A percentile compares a stretch with the other conserved stretches of the same genome.
phyloP scores from a whole-genome alignment of 768 basidiomycete species.

The Mycena epipterygia region DNA sequence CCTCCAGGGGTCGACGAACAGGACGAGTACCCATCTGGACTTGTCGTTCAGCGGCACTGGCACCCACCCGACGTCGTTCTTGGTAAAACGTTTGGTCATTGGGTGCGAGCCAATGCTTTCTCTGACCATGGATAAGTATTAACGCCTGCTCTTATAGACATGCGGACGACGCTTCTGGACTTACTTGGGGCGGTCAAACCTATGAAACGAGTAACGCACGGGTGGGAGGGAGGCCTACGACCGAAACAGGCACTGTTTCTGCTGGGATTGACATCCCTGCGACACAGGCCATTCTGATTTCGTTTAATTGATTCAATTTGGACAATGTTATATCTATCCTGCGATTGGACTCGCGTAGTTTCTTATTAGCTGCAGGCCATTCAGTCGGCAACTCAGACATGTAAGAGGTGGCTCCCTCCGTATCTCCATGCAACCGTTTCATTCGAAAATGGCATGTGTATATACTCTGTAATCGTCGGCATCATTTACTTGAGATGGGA shows the following conservation, averaged over 20 bases:
- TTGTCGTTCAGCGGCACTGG: constrained; percentile 51
- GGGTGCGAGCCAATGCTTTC: constrained; percentile 48
- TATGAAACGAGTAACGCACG: constrained; percentile 65
- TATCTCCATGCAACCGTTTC: too few species aligned
- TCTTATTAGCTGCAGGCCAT: too few species aligned
- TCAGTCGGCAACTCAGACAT: too few species aligned
- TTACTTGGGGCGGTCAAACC: constrained; percentile 71
- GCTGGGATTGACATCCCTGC: constrained; percentile 61
- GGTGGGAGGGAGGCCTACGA: constrained; percentile 50
- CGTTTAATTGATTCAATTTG: constrained; percentile 41
- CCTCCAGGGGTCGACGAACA: constrained; percentile 48
- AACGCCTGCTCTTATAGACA: constrained; percentile 45
- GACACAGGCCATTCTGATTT: constrained; percentile 62
- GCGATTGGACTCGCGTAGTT: too few species aligned
- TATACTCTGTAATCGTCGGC: background rate
- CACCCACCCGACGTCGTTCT: constrained; percentile 45
- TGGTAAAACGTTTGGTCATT: constrained; percentile 64
- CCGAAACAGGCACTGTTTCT: constrained; percentile 46
- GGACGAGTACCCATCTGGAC: constrained; percentile 58
- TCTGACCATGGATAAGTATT: background rate
- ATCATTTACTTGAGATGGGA: constrained; percentile 23
- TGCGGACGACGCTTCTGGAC: constrained; percentile 62
- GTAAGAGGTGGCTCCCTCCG: too few species aligned
- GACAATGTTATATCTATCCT: too few species aligned
- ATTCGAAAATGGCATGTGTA: background rate